Evolutionary conservation across 306 rosid species (phyloP).

Genomic region (Ceratonia siliqua): DNA sequence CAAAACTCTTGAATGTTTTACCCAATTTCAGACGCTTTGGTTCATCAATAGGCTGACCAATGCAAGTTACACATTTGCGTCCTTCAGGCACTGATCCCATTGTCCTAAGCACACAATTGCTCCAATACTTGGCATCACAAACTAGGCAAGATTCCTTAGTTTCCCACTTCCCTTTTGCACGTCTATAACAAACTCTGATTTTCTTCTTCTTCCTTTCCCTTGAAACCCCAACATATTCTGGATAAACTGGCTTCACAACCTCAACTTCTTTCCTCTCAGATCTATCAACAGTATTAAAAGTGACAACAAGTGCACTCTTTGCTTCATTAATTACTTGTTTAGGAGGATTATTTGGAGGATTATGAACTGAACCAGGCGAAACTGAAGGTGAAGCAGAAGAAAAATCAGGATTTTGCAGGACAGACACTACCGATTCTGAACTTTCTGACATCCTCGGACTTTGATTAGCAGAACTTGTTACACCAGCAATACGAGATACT

Average conservation of each 20-base stretch:
- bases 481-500: slow-evolving; percentile 74
- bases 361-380: slow-evolving; percentile 84
- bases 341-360: slow-evolving; percentile 56
- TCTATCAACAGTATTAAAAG: slow-evolving; percentile 72
- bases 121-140: slow-evolving; percentile 84
- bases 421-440: slow-evolving; percentile 95
- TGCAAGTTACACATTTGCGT: slow-evolving; percentile 91
- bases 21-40: slow-evolving; percentile 79
- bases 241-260: slow-evolving; percentile 68
- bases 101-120: slow-evolving; percentile 85
- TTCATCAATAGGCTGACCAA: slow-evolving; percentile 83
- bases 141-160: slow-evolving; percentile 91
- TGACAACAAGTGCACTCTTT: slow-evolving; percentile 78
- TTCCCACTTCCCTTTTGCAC: slow-evolving; percentile 96
- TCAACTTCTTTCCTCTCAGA: slow-evolving; percentile 63
- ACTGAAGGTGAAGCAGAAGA: slow-evolving; percentile 92
- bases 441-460: slow-evolving; percentile 86
- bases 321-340: slow-evolving; percentile 55
- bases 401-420: slow-evolving; percentile 77
- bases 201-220: slow-evolving; percentile 84
- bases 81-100: slow-evolving; percentile 99
- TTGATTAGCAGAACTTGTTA: slow-evolving; percentile 65
- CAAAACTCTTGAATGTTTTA: slow-evolving; percentile 78
- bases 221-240: slow-evolving; percentile 65
- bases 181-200: slow-evolving; percentile 76